phyloP scores from a whole-genome alignment of 2,329 filamentous ascomycete genomes.

The Cadophora gregata region DNA sequence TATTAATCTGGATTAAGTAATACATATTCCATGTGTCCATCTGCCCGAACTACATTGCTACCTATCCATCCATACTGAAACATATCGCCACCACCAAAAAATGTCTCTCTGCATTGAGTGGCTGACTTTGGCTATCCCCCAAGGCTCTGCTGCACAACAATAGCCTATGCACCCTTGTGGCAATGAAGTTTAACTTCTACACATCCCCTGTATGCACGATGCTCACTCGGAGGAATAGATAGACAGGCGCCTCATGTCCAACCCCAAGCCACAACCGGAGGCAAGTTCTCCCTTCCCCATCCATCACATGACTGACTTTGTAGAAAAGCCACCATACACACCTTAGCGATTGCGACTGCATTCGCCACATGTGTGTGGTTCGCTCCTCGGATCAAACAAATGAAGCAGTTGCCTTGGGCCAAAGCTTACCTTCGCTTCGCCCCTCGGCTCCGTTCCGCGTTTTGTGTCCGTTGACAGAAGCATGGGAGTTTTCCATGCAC shows the following conservation, averaged over 20 bases:
- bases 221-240: background rate
- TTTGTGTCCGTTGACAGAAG: background rate
- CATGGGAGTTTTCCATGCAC: background rate
- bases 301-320: constrained; percentile 3
- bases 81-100: background rate
- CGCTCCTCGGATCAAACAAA: background rate
- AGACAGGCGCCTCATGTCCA: background rate
- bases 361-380: constrained; percentile 6
- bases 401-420: background rate
- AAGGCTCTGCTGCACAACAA: background rate
- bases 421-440: background rate
- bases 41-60: background rate
- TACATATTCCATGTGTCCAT: background rate
- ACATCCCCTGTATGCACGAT: background rate
- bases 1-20: background rate
- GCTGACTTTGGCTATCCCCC: background rate
- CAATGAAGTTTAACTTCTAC: background rate
- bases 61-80: background rate
- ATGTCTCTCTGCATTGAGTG: background rate
- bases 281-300: background rate
- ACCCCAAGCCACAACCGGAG: background rate
- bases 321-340: constrained; percentile 4
- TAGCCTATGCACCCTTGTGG: background rate
- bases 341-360: background rate
- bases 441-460: background rate